Conservation (phyloP, 345 rosid genomes). For the Citrus medica region DNA sequence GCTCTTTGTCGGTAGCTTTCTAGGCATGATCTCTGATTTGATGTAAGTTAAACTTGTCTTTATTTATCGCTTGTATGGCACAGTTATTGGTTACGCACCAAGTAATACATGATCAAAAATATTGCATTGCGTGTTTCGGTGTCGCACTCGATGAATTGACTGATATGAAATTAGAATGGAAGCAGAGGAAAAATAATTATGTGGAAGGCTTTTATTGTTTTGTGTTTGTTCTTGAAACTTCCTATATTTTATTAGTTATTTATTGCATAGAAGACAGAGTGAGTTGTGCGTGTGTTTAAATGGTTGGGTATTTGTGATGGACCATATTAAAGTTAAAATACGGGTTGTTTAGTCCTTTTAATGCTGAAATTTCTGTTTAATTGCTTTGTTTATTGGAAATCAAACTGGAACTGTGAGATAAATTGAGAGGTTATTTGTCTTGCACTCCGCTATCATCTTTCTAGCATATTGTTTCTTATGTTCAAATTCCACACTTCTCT, state of each 20-base stretch:
- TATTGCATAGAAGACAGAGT: background rate
- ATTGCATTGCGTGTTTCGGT: background rate
- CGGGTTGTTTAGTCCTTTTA: background rate
- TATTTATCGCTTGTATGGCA: background rate
- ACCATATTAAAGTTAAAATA: background rate
- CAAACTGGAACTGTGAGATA: background rate
- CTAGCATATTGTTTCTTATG: background rate
- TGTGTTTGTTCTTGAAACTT: background rate
- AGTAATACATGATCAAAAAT: background rate
- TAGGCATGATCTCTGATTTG: conserved; percentile 70
- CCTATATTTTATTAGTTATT: background rate
- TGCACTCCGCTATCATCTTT: background rate
- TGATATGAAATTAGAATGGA: background rate
- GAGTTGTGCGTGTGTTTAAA: background rate
- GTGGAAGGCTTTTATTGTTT: background rate
- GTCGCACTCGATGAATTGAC: background rate
- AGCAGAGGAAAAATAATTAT: background rate
- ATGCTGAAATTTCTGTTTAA: background rate
- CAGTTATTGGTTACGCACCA: background rate
- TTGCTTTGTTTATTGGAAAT: background rate
- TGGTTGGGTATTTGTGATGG: background rate
- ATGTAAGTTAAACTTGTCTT: conserved; percentile 45
- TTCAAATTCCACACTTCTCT: background rate
- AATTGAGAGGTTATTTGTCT: background rate
- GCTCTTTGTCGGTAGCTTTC: conserved; percentile 54